A percentile compares a stretch with the other conserved stretches of the same genome.
Evolutionary conservation across 2,329 filamentous ascomycete species (phyloP).

Genomic region (Herpotrichia juniperi): DNA sequence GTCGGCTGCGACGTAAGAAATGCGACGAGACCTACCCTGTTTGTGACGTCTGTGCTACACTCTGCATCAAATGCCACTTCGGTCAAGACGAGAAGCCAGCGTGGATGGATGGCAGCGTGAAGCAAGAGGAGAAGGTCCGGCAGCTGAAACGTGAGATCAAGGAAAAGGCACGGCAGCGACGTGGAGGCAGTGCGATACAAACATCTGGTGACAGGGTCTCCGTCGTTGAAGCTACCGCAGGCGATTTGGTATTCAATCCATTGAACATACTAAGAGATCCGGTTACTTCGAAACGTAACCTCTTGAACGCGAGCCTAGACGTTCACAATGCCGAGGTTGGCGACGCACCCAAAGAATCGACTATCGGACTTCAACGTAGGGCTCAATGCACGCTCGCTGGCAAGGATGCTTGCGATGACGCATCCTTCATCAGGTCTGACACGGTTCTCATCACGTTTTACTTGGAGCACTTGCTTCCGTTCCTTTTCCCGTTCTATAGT

Average conservation of each 20-base stretch:
- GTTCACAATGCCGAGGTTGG: background rate
- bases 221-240: background rate
- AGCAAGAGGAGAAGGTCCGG: constrained; percentile 48
- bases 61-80: constrained; percentile 65
- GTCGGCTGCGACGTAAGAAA: constrained; percentile 66
- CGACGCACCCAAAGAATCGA: background rate
- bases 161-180: constrained; percentile 5
- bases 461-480: constrained; percentile 67
- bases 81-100: constrained; percentile 54
- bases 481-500: constrained; percentile 68
- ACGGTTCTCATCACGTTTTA: constrained; percentile 62
- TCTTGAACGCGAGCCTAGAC: background rate
- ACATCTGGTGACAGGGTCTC: background rate
- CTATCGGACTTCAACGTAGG: background rate
- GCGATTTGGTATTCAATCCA: background rate
- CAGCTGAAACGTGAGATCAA: constrained; percentile 15
- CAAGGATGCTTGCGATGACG: background rate
- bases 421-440: constrained; percentile 10
- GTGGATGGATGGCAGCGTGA: constrained; percentile 36
- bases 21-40: constrained; percentile 62
- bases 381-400: background rate
- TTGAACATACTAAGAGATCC: constrained; percentile 4
- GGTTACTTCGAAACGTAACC: constrained; percentile 10
- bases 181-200: background rate
- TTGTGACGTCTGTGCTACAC: constrained; percentile 58